Evolutionary conservation across 106 monocot genomes (phyloP), one percentile per base, ranked within the genome.

Genomic region (Apostasia shenzhenica): DNA sequence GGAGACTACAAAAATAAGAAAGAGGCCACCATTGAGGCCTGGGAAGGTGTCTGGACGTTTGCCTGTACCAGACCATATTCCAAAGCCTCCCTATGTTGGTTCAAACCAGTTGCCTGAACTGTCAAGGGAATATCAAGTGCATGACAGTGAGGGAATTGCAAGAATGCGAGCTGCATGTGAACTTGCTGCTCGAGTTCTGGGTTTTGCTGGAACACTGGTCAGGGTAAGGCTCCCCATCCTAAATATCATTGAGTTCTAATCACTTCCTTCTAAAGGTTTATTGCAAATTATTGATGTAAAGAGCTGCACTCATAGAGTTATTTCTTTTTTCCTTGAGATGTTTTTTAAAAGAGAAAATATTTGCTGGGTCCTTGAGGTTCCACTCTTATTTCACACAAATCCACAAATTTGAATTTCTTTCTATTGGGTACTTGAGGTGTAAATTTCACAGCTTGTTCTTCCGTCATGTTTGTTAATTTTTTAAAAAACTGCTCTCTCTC

Each of bases 151-250:
- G 72, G 89, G 95, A 2, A 89, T 92, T 75, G 72, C 84, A 82
- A 62, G 79, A 54, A 97, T 97, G 86, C 86, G 63, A 77, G 86
- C 92, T 81, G 88, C 95, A 46, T 86, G 92, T 84, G 82, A 97
- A 71, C 84, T 97, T 75, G 92, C 95, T 67, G 95, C 95, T 8
- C 88, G 76, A 78, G 95, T 86, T 74, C 78, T 97, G 59, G 92
- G 89, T n/a, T 81, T 84, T 74, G 95, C 95, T 13, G 89, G 95
- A 78, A 86, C 86, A 48, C 65, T 97, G 42, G 86, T 97, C 79
- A 82, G 80, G 86, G 95, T 97, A 70, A 85, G 75, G 48, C 70
- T 26, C 26, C 11, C 14, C 3, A 56, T 11, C 42, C n/a, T 51
- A 14, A 1, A 26, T 26, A 26, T 26, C 26, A 0, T 26, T 14